phyloP scores from a whole-genome alignment of 2,329 filamentous ascomycete species.

The Chaetomium strumarium region DNA sequence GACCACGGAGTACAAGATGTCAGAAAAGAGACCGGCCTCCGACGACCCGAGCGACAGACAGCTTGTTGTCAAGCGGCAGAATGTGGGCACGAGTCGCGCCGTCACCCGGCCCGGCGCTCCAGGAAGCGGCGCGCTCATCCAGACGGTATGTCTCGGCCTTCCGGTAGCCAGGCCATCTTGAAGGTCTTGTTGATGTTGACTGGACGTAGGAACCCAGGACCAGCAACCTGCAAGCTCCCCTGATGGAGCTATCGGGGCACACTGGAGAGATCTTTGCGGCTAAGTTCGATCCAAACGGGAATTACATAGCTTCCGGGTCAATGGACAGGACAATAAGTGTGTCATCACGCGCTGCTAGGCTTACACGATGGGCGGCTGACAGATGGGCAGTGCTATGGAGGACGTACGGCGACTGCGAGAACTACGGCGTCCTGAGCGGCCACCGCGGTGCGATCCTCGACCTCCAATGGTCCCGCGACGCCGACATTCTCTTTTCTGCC shows the following conservation, averaged over 20 bases:
- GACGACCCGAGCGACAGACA: constrained; percentile 74
- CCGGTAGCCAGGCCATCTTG: no score
- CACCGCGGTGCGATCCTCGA: constrained; percentile 90
- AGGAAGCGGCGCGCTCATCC: constrained; percentile 42
- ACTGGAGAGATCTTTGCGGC: constrained; percentile 85
- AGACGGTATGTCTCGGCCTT: constrained; percentile 40
- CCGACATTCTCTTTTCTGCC: constrained; percentile 81
- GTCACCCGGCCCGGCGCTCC: constrained; percentile 48
- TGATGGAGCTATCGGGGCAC: constrained; percentile 86
- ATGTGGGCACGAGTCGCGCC: constrained; percentile 48
- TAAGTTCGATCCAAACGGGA: constrained; percentile 82
- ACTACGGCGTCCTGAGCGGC: constrained; percentile 82
- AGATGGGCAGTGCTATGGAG: constrained; percentile 72
- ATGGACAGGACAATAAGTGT: constrained; percentile 89
- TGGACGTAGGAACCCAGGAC: constrained; percentile 63
- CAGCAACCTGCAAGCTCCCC: constrained; percentile 77
- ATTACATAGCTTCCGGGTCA: constrained; percentile 85
- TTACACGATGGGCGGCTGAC: neutral
- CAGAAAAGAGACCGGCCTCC: constrained; percentile 88
- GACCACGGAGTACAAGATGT: constrained; percentile 50
- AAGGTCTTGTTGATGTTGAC: neutral
- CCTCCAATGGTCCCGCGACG: constrained; percentile 94
- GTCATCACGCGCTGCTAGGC: constrained; percentile 28
- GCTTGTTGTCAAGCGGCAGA: constrained; percentile 84
- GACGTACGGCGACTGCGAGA: constrained; percentile 87